Percentiles rank a stretch among this genome's conserved stretches.
Evolutionary conservation across 2,329 filamentous ascomycete species (phyloP).

Genomic region (Tolypocladium tundrense): DNA sequence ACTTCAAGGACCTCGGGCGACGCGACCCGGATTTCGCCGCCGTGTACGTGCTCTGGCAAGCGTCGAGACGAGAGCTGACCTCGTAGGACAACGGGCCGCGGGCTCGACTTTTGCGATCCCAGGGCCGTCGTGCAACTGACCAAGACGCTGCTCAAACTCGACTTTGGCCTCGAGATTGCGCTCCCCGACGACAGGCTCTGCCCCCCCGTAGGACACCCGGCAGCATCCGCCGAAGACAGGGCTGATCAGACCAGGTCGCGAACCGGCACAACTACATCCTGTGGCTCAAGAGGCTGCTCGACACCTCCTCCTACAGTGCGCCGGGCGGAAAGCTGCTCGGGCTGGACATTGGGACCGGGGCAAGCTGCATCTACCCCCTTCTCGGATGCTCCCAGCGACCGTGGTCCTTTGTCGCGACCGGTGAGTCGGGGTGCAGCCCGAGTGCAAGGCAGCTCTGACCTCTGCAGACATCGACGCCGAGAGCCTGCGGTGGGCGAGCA

Average conservation of each 20-base stretch:
- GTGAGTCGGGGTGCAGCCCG: conserved; percentile 12
- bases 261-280: conserved; percentile 80
- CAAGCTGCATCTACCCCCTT: conserved; percentile 84
- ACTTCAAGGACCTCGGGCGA: conserved; percentile 32
- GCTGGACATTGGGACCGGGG: conserved; percentile 81
- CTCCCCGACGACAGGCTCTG: conserved; percentile 74
- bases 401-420: conserved; percentile 66
- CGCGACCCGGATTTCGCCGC: conserved; percentile 30
- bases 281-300: conserved; percentile 76
- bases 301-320: conserved; percentile 51
- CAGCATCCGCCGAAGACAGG: too few relatives aligned
- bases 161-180: conserved; percentile 63
- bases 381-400: conserved; percentile 60
- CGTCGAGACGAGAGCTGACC: not conserved
- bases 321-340: conserved; percentile 48
- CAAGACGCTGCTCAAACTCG: conserved; percentile 61
- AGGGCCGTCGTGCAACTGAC: conserved; percentile 70
- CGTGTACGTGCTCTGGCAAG: conserved; percentile 19
- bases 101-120: conserved; percentile 74
- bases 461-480: conserved; percentile 59
- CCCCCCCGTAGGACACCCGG: conserved; percentile 53
- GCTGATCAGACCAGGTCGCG: conserved; percentile 31
- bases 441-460: not conserved
- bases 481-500: conserved; percentile 54
- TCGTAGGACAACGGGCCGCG: conserved; percentile 23